phyloP scores from a whole-genome alignment of 2,329 filamentous ascomycete genomes.

The Cercospora canescens region DNA sequence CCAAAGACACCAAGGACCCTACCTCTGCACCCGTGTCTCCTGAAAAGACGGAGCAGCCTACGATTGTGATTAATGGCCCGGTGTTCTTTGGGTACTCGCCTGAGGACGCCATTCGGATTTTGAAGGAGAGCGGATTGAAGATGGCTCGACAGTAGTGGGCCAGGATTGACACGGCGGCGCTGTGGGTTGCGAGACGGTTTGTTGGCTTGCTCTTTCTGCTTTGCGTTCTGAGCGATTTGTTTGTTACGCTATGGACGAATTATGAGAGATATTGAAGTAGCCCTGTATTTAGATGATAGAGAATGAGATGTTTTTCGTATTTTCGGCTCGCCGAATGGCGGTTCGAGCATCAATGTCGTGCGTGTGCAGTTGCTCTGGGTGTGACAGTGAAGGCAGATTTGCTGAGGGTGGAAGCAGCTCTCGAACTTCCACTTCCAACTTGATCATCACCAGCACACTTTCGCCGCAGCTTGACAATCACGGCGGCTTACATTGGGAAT shows the following conservation, averaged over 20 bases:
- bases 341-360: neutral
- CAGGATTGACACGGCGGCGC: too few species aligned
- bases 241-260: neutral
- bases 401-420: neutral
- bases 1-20: neutral
- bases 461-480: neutral
- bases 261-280: neutral
- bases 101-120: constrained; percentile 75
- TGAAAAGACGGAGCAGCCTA: constrained; percentile 44
- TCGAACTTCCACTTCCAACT: neutral
- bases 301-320: neutral
- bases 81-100: constrained; percentile 91
- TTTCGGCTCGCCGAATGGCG: neutral
- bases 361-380: neutral
- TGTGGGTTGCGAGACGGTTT: neutral
- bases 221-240: neutral
- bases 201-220: neutral
- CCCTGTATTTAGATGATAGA: neutral
- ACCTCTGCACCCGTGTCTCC: neutral
- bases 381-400: neutral
- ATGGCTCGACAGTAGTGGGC: neutral
- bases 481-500: too few species aligned
- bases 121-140: constrained; percentile 51
- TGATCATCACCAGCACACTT: neutral
- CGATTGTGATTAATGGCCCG: constrained; percentile 87